Conservation (phyloP, 495 filamentous ascomycete species). For the Mytilinidion resinicola region DNA sequence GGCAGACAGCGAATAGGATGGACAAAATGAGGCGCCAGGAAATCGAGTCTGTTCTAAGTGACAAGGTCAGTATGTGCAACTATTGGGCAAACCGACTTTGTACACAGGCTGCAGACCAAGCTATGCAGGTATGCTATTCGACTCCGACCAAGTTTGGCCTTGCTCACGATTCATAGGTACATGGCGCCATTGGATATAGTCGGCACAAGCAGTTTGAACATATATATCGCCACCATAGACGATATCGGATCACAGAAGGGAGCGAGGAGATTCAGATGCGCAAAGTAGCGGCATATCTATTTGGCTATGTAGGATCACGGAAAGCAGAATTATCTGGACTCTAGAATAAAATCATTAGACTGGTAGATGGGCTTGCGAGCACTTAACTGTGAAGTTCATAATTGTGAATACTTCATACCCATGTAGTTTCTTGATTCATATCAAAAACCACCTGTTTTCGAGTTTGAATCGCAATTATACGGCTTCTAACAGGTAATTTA, state of each 20-base stretch:
- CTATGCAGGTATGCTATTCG: no score
- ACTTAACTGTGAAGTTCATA: no score
- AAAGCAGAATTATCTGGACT: no score
- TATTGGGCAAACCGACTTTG: neutral
- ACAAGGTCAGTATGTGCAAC: neutral
- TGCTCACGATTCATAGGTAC: no score
- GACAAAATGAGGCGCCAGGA: neutral
- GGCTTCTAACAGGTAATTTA: no score
- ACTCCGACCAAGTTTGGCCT: no score
- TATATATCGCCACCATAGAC: slow-evolving; percentile 47
- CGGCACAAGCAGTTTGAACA: slow-evolving; percentile 47
- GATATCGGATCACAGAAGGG: slow-evolving; percentile 48
- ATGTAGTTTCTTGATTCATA: no score
- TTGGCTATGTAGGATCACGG: slow-evolving; percentile 23
- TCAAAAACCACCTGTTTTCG: no score
- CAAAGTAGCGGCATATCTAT: slow-evolving; percentile 43
- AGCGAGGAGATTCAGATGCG: slow-evolving; percentile 48
- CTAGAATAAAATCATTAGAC: no score
- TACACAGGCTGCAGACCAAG: neutral
- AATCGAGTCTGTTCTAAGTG: neutral
- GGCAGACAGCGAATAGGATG: neutral
- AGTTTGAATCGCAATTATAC: no score
- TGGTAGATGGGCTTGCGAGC: no score
- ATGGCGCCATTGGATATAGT: slow-evolving; percentile 35
- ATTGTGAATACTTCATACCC: no score